Base-by-base conservation (phyloP, 768 basidiomycete species). In the Cyclocybe cylindracea region DNA sequence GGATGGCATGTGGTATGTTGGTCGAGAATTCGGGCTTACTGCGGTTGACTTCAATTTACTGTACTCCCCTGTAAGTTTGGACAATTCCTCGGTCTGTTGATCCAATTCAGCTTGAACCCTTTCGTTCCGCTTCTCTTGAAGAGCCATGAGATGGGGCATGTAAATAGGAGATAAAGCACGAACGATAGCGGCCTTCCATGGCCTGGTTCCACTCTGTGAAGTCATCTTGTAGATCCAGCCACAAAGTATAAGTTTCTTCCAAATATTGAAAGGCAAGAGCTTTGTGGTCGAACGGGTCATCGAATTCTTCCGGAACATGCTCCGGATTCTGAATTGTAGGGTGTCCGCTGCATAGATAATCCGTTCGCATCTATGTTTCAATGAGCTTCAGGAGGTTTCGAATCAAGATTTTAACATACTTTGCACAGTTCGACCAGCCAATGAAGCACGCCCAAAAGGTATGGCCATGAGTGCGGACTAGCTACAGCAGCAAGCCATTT, bases 391-490 rank as follows among this genome's bases (percentile, higher is more conserved):
- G n/a, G 8, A 31, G n/a, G n/a, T 40, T 36, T 11, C 13, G 5
- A 33, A 14, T 14, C 31, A 29, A 31, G n/a, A 51, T 46, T 9
- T 16, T 48, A 13, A 65, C 76, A 24, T 60, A 95, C 96, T 73
- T 87, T 88, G 61, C 89, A 87, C 57, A 91, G 67, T 60, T 91
- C 87, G 7, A 90, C 91, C 10, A 99, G 72, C 97, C 97, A 99
- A 68, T 95, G 89, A 33, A 98, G 66, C 62, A 91, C 89, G 16
- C 90, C 96, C 11, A 98, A 75, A 19, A 97, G 70, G 16, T 83
- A 76, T 0, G 93, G 91, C 97, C 96, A 98, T n/a, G 88, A 86
- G 69, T 92, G 89, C 75, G 89, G 87, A 48, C 86, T 88, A 0
- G 91, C 95, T 0, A 94, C 90, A 2, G 94, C 87, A 7, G 87